Percentiles rank a stretch among this genome's conserved stretches.
Conservation (phyloP, 1,284 basidiomycete genomes). For the Mycosarcoma mackinlayi region DNA sequence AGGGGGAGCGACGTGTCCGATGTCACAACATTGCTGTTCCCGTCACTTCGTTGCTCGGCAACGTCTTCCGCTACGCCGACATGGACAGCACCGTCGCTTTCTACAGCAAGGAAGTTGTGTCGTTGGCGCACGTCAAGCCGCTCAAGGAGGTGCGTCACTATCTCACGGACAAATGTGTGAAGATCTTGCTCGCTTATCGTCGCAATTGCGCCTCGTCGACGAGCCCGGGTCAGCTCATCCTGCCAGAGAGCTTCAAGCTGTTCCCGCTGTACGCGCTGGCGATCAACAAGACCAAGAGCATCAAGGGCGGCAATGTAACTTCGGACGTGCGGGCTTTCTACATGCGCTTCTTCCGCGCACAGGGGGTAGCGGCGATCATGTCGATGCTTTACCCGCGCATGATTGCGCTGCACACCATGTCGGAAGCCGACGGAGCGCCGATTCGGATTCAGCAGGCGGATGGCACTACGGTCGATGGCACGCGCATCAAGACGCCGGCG, state of each 20-base stretch:
- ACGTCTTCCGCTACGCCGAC: constrained; percentile 92
- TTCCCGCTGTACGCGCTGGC: constrained; percentile 86
- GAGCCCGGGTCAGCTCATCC: constrained; percentile 84
- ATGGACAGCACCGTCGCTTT: constrained; percentile 84
- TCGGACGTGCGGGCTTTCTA: constrained; percentile 92
- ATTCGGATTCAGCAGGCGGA: constrained; percentile 70
- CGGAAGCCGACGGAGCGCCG: constrained; percentile 79
- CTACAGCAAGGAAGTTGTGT: constrained; percentile 79
- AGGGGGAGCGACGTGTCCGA: constrained; percentile 85
- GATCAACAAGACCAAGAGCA: constrained; percentile 87
- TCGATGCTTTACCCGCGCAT: constrained; percentile 89
- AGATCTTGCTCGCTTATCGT: constrained; percentile 87
- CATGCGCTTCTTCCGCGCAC: constrained; percentile 79
- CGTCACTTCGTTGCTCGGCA: constrained; percentile 84
- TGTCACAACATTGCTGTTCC: constrained; percentile 85
- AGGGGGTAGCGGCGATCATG: constrained; percentile 78
- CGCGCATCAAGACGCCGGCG: constrained; percentile 77
- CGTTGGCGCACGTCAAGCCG: constrained; percentile 78
- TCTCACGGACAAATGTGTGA: constrained; percentile 85
- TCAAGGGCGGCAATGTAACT: constrained; percentile 87
- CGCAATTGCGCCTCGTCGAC: constrained; percentile 89
- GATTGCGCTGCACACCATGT: constrained; percentile 87
- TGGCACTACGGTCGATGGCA: constrained; percentile 69
- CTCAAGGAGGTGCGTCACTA: constrained; percentile 83
- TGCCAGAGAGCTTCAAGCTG: constrained; percentile 92